Conservation (phyloP, 495 filamentous ascomycete species). For the Terfezia boudieri region DNA sequence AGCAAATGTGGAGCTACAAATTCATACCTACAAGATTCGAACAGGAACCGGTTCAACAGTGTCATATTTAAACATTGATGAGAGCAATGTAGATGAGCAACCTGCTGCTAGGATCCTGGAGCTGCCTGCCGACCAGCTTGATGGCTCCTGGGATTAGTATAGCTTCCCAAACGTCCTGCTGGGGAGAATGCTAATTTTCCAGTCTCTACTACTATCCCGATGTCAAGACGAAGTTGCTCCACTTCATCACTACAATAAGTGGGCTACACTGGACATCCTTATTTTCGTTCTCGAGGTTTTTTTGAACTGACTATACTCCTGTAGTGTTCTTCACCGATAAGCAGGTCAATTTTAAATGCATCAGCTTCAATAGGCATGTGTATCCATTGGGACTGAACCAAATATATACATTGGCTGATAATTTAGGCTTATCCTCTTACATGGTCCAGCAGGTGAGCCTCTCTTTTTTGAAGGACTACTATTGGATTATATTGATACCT, state of each 20-base stretch:
- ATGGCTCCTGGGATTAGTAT: constrained; percentile 28
- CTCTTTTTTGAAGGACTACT: background rate
- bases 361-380: constrained; percentile 20
- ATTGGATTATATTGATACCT: background rate
- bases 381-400: background rate
- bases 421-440: constrained; percentile 23
- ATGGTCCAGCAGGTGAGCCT: constrained; percentile 29
- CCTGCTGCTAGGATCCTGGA: too few relatives aligned
- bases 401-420: too few relatives aligned
- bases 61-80: constrained; percentile 1
- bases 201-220: constrained; percentile 29
- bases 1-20: constrained; percentile 7
- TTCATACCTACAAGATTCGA: constrained; percentile 8
- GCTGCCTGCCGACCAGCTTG: constrained; percentile 24
- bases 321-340: constrained; percentile 21
- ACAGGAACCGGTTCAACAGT: background rate
- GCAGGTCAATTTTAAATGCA: constrained; percentile 17
- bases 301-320: background rate
- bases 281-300: too few relatives aligned
- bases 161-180: too few relatives aligned
- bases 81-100: constrained; percentile 1
- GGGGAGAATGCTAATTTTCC: too few relatives aligned
- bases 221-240: constrained; percentile 25
- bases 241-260: constrained; percentile 28
- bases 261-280: background rate